phyloP scores from a whole-genome alignment of 805 yeast species.

The Scheffersomyces ergatensis region DNA sequence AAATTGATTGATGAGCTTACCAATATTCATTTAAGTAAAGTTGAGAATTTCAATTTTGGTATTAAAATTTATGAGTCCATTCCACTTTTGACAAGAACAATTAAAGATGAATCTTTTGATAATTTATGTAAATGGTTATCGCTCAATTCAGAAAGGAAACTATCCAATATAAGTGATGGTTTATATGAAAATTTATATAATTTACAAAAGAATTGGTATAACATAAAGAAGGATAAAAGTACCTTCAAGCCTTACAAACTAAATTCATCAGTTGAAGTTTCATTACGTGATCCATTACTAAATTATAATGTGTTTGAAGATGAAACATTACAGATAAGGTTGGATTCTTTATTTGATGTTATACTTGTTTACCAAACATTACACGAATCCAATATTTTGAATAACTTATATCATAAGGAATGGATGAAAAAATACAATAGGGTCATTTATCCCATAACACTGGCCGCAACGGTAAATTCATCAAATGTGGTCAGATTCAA shows the following conservation, averaged over 20 bases:
- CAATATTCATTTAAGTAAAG: conserved; percentile 64
- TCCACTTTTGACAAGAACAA: conserved; percentile 70
- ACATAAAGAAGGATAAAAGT: conserved; percentile 39
- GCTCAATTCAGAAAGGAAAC: conserved; percentile 57
- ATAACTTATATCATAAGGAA: conserved; percentile 66
- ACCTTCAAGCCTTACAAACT: conserved; percentile 56
- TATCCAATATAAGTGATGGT: conserved; percentile 55
- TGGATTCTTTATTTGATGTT: conserved; percentile 80
- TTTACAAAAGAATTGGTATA: conserved; percentile 62
- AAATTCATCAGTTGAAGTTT: conserved; percentile 82
- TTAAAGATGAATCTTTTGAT: conserved; percentile 71
- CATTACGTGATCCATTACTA: conserved; percentile 59
- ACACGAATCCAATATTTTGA: conserved; percentile 59
- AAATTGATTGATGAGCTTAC: conserved; percentile 76
- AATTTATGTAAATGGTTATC: conserved; percentile 65
- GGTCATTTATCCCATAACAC: conserved; percentile 62
- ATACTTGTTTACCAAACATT: conserved; percentile 77
- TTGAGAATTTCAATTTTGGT: conserved; percentile 73
- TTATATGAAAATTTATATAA: conserved; percentile 52
- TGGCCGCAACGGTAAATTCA: conserved; percentile 25
- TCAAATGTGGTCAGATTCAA: conserved; percentile 15
- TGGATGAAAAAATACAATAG: conserved; percentile 68
- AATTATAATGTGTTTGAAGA: conserved; percentile 51
- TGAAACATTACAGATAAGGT: conserved; percentile 39
- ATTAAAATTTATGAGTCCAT: conserved; percentile 70